Percentiles rank a stretch among this genome's conserved stretches.
phyloP scores from a whole-genome alignment of 2,329 filamentous ascomycete genomes.

The Cladosporium sp. region DNA sequence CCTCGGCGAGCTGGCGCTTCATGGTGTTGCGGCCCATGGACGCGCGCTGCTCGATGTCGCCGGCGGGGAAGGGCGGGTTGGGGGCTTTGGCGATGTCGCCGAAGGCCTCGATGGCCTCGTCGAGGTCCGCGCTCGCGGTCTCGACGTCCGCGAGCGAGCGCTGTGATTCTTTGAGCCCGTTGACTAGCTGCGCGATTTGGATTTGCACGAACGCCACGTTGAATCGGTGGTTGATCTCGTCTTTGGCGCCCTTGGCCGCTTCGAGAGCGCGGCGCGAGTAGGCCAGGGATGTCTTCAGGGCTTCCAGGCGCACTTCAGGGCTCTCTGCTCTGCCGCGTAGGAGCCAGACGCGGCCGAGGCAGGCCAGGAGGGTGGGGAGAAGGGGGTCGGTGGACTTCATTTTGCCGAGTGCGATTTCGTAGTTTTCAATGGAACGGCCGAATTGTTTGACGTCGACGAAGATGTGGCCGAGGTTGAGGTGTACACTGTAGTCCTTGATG shows the following conservation, averaged over 20 bases:
- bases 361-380: conserved; percentile 62
- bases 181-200: conserved; percentile 79
- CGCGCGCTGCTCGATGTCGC: conserved; percentile 88
- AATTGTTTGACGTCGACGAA: conserved; percentile 89
- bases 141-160: conserved; percentile 77
- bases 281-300: conserved; percentile 61
- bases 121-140: conserved; percentile 73
- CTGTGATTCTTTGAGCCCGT: conserved; percentile 68
- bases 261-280: conserved; percentile 67
- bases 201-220: conserved; percentile 98
- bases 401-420: conserved; percentile 78
- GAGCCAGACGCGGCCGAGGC: conserved; percentile 83
- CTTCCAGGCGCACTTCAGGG: conserved; percentile 42
- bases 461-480: conserved; percentile 89
- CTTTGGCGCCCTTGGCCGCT: conserved; percentile 56
- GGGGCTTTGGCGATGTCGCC: conserved; percentile 54
- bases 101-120: conserved; percentile 74
- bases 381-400: conserved; percentile 74
- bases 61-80: conserved; percentile 81
- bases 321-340: conserved; percentile 70
- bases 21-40: conserved; percentile 98
- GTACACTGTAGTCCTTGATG: conserved; percentile 80
- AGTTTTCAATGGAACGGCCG: conserved; percentile 86
- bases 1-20: conserved; percentile 83
- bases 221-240: conserved; percentile 90